Evolutionary conservation across 2,329 filamentous ascomycete species (phyloP), one percentile per base, ranked within the genome.

Genomic region (Alternaria sp.): DNA sequence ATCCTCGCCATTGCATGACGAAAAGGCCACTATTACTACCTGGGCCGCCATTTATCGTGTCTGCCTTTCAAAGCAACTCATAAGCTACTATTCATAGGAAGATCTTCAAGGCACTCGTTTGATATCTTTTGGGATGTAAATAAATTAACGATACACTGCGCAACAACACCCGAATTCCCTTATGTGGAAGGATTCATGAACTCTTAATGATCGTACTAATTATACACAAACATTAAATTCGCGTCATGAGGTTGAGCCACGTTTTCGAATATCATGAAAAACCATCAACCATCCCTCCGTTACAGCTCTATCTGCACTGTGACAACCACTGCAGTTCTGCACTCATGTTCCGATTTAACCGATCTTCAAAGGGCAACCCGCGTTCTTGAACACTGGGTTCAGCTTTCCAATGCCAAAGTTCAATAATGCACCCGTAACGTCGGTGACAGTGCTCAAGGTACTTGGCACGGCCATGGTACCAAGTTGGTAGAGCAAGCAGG

Each of bases 401-500:
- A 72, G 45, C 56, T 71, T 65, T 11, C 60, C 60, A 2, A 60
- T 21, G 3, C 56, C 46, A 55, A 62, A 71, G 24, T 66, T 59
- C 40, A 72, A 36, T 2, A 67, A 8, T 1, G 44, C 41, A 5
- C 60, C 51, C 14, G 67, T 57, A 3, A 68, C 11, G 10, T 61
- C 62, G 5, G 63, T 63, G 3, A 61, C 50, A 1, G 45, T 31
- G 10, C 60, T 63, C 55, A 72, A 26, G 13, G 58, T 66, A 4
- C 62, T 59, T 3, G 81, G 81, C 1, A 82, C 68, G 9, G 58
- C 61, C 29, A 74, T 68, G 2, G 77, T 79, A 1, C 67, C 72
- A 3, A 82, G 63, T 65, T 81, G 78, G 61, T 82, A 82, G n/a
- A 82, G 56, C 62, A 82, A 62, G 58, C 80, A 83, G 8, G 71